These are phyloP conservation scores for Haematococcus sp. DNA, from an alignment of 139 green algal species.

Conservation along the genomic window DNA sequence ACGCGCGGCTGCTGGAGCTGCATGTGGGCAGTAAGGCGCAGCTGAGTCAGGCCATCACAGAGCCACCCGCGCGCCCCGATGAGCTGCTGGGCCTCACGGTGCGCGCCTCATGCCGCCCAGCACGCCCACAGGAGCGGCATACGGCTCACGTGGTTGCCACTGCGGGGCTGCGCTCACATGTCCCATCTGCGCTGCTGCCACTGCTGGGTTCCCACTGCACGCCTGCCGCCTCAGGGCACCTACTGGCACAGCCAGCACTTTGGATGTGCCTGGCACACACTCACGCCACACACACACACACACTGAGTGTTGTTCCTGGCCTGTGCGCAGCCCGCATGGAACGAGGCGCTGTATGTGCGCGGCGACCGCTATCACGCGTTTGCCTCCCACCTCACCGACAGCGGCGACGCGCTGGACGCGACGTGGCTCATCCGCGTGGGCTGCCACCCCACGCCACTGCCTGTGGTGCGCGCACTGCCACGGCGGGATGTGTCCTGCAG, in stretches of 20 bases:
- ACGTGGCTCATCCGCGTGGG: constrained; percentile 15
- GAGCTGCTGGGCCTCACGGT: constrained; percentile 20
- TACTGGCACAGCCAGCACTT: too few species aligned
- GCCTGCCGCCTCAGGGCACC: too few species aligned
- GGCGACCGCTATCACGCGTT: constrained; percentile 23
- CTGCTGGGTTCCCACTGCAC: too few species aligned
- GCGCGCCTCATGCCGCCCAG: neutral
- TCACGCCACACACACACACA: too few species aligned
- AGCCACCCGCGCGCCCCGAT: constrained; percentile 1
- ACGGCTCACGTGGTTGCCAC: too few species aligned
- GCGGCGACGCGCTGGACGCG: constrained; percentile 21
- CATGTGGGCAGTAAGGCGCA: neutral
- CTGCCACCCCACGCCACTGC: constrained; percentile 9
- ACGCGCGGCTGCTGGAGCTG: constrained; percentile 16
- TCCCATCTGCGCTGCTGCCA: neutral
- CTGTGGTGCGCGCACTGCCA: too few species aligned
- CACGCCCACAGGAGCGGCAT: too few species aligned
- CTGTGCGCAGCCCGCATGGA: constrained; percentile 15
- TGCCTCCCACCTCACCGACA: constrained; percentile 12
- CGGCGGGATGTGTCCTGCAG: too few species aligned
- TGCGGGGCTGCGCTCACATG: neutral
- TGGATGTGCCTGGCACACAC: too few species aligned
- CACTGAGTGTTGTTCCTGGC: neutral
- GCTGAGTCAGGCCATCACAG: neutral
- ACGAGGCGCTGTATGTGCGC: constrained; percentile 17